Percentiles rank a stretch among this genome's conserved stretches.
phyloP scores from a whole-genome alignment of 331 rosid genomes.

The Erythrophleum ivorense region DNA sequence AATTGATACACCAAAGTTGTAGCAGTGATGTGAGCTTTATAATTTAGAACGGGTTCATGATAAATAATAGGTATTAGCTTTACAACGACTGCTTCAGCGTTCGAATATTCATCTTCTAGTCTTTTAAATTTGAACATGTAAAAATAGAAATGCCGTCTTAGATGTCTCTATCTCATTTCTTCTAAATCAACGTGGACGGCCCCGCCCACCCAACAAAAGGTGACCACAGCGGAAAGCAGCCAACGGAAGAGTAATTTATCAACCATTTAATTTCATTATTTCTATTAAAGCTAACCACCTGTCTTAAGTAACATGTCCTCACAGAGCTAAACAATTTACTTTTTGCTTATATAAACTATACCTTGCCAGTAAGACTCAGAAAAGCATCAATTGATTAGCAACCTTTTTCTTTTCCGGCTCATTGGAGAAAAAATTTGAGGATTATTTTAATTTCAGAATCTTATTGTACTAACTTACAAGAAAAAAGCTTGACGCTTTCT shows the following conservation, averaged over 20 bases:
- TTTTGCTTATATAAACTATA: slow-evolving; percentile 16
- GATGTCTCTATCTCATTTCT: neutral
- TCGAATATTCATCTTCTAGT: neutral
- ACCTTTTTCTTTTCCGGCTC: slow-evolving; percentile 15
- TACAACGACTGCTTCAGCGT: neutral
- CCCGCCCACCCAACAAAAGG: slow-evolving; percentile 12
- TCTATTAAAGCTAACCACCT: slow-evolving; percentile 21
- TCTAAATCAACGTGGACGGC: slow-evolving; percentile 19
- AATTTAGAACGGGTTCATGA: neutral
- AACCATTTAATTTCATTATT: neutral
- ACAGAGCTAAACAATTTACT: slow-evolving; percentile 26
- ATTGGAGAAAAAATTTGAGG: neutral
- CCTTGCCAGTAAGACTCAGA: slow-evolving; percentile 27
- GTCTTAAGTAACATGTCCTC: slow-evolving; percentile 5
- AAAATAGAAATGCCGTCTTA: neutral
- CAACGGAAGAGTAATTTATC: neutral
- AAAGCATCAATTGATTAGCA: slow-evolving; percentile 25
- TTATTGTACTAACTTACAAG: slow-evolving; percentile 15
- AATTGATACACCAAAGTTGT: neutral
- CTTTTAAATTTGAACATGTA: neutral
- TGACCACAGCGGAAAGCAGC: neutral
- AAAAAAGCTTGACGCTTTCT: slow-evolving; percentile 15
- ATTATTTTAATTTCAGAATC: slow-evolving; percentile 20
- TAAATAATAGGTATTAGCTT: neutral
- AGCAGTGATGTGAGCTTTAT: neutral